These are phyloP conservation scores for Backusella tarrabulga DNA, from an alignment of 192 early-diverging fungal species.

Conservation along the genomic window DNA sequence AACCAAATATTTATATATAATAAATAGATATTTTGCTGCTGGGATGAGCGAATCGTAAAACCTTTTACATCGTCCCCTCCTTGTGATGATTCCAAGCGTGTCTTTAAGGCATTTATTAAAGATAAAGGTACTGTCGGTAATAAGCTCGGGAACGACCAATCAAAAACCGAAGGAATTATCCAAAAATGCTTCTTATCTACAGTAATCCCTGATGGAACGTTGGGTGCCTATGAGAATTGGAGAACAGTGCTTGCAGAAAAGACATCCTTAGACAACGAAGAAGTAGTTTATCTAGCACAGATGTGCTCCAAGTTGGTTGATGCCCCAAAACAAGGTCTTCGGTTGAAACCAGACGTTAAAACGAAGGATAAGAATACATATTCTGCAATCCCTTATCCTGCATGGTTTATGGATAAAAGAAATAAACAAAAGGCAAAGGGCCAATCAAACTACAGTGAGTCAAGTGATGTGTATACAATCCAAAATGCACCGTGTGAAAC, in stretches of 20 bases:
- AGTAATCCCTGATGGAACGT: not conserved
- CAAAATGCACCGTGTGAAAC: slow-evolving; percentile 6
- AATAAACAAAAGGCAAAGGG: not conserved
- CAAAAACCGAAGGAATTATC: not conserved
- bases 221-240: slow-evolving; percentile 28
- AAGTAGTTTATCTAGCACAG: slow-evolving; percentile 32
- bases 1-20: not conserved
- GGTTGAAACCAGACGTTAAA: not conserved
- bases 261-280: slow-evolving; percentile 16
- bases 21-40: slow-evolving; percentile 38
- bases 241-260: slow-evolving; percentile 22
- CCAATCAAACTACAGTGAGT: not conserved
- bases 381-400: slow-evolving; percentile 6
- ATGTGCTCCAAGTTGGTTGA: slow-evolving; percentile 34
- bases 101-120: slow-evolving; percentile 20
- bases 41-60: slow-evolving; percentile 34
- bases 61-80: slow-evolving; percentile 14
- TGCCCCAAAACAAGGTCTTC: slow-evolving; percentile 36
- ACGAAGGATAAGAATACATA: not conserved
- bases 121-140: not conserved
- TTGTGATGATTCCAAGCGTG: not conserved
- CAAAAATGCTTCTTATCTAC: slow-evolving; percentile 12
- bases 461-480: not conserved
- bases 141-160: not conserved
- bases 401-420: slow-evolving; percentile 30